Evolutionary conservation across 768 basidiomycete species (phyloP), one percentile per base, ranked within the genome.

Genomic region (Hygrocybe coccinea): DNA sequence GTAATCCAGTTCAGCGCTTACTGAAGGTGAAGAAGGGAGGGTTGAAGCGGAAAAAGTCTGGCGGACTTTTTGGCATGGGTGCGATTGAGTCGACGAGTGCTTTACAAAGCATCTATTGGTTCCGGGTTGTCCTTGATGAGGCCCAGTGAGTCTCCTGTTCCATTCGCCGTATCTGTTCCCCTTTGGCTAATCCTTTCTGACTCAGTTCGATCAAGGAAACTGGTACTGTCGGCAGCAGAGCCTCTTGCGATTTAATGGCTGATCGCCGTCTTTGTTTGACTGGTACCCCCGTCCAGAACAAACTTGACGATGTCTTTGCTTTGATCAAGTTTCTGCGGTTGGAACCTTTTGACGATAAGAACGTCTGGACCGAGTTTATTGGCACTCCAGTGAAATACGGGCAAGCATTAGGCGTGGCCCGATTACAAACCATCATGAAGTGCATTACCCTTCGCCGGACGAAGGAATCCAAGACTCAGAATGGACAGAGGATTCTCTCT

Each of bases 231-330:
- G 95, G 89, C 43, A 93, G 94, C 59, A 85, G 91, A 54, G 97
- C 97, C 6, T 94, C 89, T 11, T 98, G 97, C 70, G 94, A 97
- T 68, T 80, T 99, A 48, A 81, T 88, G 70, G 92, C 97, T 14
- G 91, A 97, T 66, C 85, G 97, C 51, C 85, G 97, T 14, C 76
- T 97, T 41, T 95, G 92, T 69, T 76, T 99, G 38, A 95, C 95
- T n/a, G 97, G 97, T 54, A 99, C 97, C 7, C 97, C 97, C 1
- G 93, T 99, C 36, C 97, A 99, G 74, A 99, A 99, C 78, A 97
- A 95, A 71, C 82, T 98, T 51, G 97, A 98, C 72, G 97, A 99
- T 66, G 88, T 99, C 49, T 98, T 88, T 70, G 97, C 97, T 4
- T 78, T 99, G 56, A 85, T 99, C 78, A 97, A 97, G 71, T 98